These are phyloP conservation scores for Metschnikowia santaceciliae DNA, from an alignment of 805 yeast species.

Conservation along the genomic window DNA sequence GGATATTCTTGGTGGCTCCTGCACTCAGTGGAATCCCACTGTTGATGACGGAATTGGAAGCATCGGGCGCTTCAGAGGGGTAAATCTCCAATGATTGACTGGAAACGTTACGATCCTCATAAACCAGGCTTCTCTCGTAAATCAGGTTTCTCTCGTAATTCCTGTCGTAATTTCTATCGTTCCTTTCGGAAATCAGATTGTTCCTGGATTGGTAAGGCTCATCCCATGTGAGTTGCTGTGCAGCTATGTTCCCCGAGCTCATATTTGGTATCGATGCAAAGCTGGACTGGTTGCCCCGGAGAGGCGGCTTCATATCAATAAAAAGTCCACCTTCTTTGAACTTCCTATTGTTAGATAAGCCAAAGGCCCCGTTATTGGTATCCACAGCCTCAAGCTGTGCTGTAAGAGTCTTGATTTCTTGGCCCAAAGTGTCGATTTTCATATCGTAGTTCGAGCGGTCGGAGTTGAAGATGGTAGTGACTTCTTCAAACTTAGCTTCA, in stretches of 20 bases:
- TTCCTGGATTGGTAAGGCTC: not conserved
- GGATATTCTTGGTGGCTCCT: conserved; percentile 39
- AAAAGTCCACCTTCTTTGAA: conserved; percentile 14
- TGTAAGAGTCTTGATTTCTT: conserved; percentile 8
- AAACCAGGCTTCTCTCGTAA: not conserved
- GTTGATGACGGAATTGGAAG: conserved; percentile 7
- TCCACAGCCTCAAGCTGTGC: not conserved
- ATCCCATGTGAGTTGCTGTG: not conserved
- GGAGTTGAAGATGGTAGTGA: conserved; percentile 27
- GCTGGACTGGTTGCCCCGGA: not conserved
- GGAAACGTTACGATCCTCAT: conserved; percentile 6
- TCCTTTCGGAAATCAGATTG: not conserved
- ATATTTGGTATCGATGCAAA: not conserved
- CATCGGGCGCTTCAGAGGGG: conserved; percentile 14
- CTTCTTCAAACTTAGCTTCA: conserved; percentile 29
- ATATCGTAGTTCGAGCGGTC: conserved; percentile 27
- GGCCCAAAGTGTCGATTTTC: conserved; percentile 24
- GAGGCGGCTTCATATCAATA: conserved; percentile 8
- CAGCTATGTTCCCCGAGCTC: not conserved
- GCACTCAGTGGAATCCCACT: conserved; percentile 12
- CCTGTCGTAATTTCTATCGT: not conserved
- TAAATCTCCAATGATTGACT: conserved; percentile 30
- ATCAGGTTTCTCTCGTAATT: not conserved
- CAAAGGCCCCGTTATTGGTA: not conserved
- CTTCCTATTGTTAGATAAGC: conserved; percentile 6